A percentile compares a stretch with the other conserved stretches of the same genome.
These are phyloP conservation scores for Colletotrichum coccodes DNA, from an alignment of 2,329 filamentous ascomycete species.

Conservation along the genomic window DNA sequence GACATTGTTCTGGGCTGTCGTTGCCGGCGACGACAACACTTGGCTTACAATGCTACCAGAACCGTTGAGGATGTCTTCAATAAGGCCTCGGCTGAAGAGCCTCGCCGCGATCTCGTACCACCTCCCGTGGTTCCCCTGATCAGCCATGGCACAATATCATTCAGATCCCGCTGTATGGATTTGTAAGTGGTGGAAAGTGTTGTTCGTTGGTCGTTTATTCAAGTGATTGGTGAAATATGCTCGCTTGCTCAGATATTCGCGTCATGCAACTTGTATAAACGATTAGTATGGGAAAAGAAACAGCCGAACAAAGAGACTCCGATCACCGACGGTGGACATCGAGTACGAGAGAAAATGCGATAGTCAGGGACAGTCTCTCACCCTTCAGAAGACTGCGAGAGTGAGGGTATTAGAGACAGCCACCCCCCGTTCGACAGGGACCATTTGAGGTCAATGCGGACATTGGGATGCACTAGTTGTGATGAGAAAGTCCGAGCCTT, in stretches of 20 bases:
- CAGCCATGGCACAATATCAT: constrained; percentile 26
- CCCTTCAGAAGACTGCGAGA: background rate
- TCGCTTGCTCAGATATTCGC: background rate
- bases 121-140: constrained; percentile 9
- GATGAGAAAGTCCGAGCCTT: constrained; percentile 29
- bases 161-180: background rate
- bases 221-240: background rate
- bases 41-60: constrained; percentile 13
- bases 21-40: constrained; percentile 22
- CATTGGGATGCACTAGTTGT: constrained; percentile 29
- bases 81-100: constrained; percentile 10
- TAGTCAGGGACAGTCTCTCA: background rate
- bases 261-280: background rate
- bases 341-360: background rate
- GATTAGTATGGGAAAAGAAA: background rate
- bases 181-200: background rate
- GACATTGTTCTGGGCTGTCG: constrained; percentile 2
- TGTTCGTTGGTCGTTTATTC: background rate
- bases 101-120: background rate
- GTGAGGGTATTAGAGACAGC: constrained; percentile 28
- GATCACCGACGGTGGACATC: constrained; percentile 19
- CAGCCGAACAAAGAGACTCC: background rate
- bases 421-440: background rate
- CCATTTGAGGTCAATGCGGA: constrained; percentile 27
- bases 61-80: constrained; percentile 12